Evolutionary conservation across 257 asterid genomes (phyloP), one percentile per base, ranked within the genome.

Genomic region (Datura wrightii): DNA sequence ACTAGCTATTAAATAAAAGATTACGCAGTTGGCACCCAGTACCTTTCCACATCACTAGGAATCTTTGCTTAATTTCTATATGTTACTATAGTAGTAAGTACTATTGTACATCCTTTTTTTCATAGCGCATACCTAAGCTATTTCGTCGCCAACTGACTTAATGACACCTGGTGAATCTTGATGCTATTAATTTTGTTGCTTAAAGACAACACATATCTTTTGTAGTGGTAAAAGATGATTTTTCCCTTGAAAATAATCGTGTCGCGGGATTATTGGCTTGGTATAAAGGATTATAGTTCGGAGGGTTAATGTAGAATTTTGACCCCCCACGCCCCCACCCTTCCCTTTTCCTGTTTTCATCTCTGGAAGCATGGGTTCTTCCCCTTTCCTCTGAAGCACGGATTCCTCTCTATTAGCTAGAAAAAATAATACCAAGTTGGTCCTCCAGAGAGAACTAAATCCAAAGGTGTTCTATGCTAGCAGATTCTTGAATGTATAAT

Each of bases 201-300:
- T 82, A 88, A 86, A 83, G 91, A 86, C 86, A 84, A 82, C 89
- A 70, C 88, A 83, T 50, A 34, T 16, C 91, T 90, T 90, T 88
- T n/a, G 79, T 42, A 24, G 34, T 50, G 81, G 1, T 50, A 24
- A 7, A 74, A 67, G 14, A 6, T 37, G 11, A 37, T 36, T 37
- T 6, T 48, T 46, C 1, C 58, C 9, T 3, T 42, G 55, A 42
- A 34, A 36, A 11, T 11, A 11, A n/a, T 24, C 48, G 74, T 36
- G 48, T 66, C 46, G 15, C 24, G 15, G n/a, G 8, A 62, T 24
- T 62, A 24, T 62, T 62, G 69, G 16, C 69, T 62, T 62, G 69
- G 69, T 24, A 24, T 62, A 62, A 62, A 15, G 39, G 69, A 62
- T 62, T 62, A 39, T 24, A 62, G 16, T 24, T 53, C 6, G 18